Evolutionary conservation across 352 stramenopile species (phyloP).

Genomic region (Phytophthora litchii): DNA sequence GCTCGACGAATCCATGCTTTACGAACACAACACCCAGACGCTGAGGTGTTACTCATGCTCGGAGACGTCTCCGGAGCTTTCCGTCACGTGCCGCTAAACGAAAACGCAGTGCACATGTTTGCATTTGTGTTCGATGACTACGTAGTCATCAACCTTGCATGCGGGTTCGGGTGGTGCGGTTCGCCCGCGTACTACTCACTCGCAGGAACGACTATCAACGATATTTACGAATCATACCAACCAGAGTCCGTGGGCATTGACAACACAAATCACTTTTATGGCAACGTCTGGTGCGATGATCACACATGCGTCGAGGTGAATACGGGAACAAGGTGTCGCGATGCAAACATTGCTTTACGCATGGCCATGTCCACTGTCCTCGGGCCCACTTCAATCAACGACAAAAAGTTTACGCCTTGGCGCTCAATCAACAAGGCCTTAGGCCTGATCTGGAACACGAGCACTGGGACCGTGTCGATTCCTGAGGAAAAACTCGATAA

Average conservation of each 20-base stretch:
- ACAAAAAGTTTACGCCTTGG: conserved; percentile 15
- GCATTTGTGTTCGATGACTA: conserved; percentile 17
- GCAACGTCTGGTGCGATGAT: conserved; percentile 33
- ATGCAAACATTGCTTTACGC: not conserved
- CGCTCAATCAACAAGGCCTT: not conserved
- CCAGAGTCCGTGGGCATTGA: no score
- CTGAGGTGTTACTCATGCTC: conserved; percentile 10
- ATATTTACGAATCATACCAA: not conserved
- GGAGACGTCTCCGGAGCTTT: conserved; percentile 20
- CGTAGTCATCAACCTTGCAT: not conserved
- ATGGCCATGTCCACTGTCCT: not conserved
- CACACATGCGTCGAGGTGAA: conserved; percentile 26
- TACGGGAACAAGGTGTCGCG: conserved; percentile 3
- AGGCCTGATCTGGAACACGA: not conserved
- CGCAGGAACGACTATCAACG: not conserved
- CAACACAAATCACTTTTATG: not conserved
- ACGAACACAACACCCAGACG: conserved; percentile 1
- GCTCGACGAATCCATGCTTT: conserved; percentile 18
- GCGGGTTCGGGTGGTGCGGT: not conserved
- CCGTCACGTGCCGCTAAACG: conserved; percentile 22
- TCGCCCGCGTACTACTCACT: not conserved
- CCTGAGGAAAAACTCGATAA: no score
- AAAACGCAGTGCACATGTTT: conserved; percentile 22
- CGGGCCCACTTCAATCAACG: conserved; percentile 3
- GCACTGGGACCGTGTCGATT: not conserved